A percentile compares a stretch with the other conserved stretches of the same genome.
Evolutionary conservation across 768 basidiomycete genomes (phyloP).

Genomic region (Naematelia aurantialba): DNA sequence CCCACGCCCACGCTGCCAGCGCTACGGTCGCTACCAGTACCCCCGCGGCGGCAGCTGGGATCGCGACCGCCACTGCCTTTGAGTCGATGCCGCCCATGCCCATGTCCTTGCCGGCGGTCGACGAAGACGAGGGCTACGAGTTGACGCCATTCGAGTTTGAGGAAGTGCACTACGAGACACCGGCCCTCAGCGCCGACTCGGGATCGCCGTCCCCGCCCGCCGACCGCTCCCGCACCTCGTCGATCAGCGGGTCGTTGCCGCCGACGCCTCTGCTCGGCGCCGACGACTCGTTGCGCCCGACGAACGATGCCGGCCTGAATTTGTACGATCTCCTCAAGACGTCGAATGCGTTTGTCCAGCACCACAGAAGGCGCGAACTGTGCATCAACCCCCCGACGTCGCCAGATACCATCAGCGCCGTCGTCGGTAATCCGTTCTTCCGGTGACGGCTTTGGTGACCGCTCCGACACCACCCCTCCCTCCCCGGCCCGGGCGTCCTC

Average conservation of each 20-base stretch:
- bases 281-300: not conserved
- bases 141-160: not conserved
- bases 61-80: not conserved
- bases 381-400: slow-evolving; percentile 17
- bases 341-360: too few relatives aligned
- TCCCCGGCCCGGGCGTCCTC: not conserved
- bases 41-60: not conserved
- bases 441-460: slow-evolving; percentile 5
- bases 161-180: slow-evolving; percentile 17
- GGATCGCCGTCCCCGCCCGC: slow-evolving; percentile 35
- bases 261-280: slow-evolving; percentile 33
- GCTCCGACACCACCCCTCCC: not conserved
- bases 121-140: not conserved
- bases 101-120: not conserved
- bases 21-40: not conserved
- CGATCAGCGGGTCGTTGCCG: slow-evolving; percentile 29
- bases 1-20: slow-evolving; percentile 35
- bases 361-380: not conserved
- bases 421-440: slow-evolving; percentile 13
- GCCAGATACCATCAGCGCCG: slow-evolving; percentile 10
- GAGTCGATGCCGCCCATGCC: slow-evolving; percentile 6
- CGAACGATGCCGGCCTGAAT: slow-evolving; percentile 1
- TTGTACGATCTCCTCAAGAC: slow-evolving; percentile 10
- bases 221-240: slow-evolving; percentile 25
- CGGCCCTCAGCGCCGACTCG: slow-evolving; percentile 39